Percentiles rank a stretch among this genome's conserved stretches.
Evolutionary conservation across 371 early-diverging fungal genomes (phyloP).

Genomic region (Actinomortierella ambigua): DNA sequence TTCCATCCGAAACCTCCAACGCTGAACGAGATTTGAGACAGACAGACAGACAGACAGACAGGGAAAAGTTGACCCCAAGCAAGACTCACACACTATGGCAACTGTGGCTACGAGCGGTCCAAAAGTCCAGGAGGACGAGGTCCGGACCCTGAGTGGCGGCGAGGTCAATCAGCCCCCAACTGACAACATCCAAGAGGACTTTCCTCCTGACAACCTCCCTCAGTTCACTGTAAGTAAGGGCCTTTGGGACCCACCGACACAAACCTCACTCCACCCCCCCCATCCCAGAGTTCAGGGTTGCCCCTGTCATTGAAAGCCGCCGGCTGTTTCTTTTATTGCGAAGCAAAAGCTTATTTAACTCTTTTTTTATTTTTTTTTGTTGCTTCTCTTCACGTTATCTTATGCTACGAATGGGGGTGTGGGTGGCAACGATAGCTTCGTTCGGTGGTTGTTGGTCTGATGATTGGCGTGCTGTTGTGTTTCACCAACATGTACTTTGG

Average conservation of each 20-base stretch:
- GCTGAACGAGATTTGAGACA: neutral
- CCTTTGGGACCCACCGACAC: neutral
- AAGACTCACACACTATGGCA: no score
- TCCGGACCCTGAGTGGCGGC: no score
- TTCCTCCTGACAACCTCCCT: conserved; percentile 25
- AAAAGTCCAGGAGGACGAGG: no score
- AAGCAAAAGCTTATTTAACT: neutral
- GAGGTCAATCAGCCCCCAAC: no score
- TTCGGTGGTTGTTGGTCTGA: conserved; percentile 64
- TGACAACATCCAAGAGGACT: neutral
- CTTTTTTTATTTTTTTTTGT: neutral
- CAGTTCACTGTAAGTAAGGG: conserved; percentile 29
- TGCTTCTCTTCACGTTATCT: no score
- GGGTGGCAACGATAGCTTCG: conserved; percentile 60
- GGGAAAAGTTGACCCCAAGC: no score
- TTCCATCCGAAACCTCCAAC: neutral
- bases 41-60: no score
- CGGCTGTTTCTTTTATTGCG: no score
- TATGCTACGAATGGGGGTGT: no score
- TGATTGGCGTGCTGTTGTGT: conserved; percentile 74
- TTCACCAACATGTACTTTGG: conserved; percentile 91
- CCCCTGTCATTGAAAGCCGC: no score
- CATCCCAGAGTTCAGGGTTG: no score
- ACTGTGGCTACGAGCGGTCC: no score
- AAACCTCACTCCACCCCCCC: neutral